Conservation (phyloP, 2,329 filamentous ascomycete species). For the Gnomoniopsis smithogilvyi region DNA sequence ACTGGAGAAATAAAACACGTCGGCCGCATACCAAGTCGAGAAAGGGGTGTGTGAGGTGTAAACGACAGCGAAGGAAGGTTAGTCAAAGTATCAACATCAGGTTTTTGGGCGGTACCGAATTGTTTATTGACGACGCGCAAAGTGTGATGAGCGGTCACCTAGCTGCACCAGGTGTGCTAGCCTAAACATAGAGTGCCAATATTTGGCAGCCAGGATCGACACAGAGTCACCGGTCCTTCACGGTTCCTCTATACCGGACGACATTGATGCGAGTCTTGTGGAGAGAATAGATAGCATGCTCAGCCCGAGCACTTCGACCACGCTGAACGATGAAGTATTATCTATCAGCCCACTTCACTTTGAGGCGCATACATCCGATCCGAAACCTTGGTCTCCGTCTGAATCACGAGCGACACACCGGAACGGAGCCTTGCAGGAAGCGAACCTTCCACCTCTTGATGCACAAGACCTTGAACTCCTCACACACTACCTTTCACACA, state of each 20-base stretch:
- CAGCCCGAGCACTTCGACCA: background rate
- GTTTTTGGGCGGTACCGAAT: background rate
- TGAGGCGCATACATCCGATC: background rate
- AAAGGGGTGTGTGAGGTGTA: slow-evolving; percentile 9
- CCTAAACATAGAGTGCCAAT: slow-evolving; percentile 45
- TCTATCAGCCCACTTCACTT: background rate
- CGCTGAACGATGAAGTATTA: background rate
- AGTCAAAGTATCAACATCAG: background rate
- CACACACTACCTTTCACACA: slow-evolving; percentile 39
- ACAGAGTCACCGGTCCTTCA: background rate
- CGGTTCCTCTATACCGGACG: background rate
- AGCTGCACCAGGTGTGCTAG: slow-evolving; percentile 44
- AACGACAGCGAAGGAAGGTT: slow-evolving; percentile 10
- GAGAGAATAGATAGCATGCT: background rate
- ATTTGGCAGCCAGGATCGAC: slow-evolving; percentile 28
- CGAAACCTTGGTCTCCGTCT: background rate
- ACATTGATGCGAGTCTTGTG: background rate
- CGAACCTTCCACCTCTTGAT: background rate
- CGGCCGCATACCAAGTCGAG: slow-evolving; percentile 8
- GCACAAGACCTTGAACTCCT: slow-evolving; percentile 33
- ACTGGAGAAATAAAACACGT: background rate
- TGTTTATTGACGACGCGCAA: background rate
- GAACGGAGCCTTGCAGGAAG: background rate
- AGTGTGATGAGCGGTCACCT: slow-evolving; percentile 47
- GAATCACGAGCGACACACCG: background rate